Base-by-base conservation (phyloP, 208 protist genomes). In the Porcisia deanei region DNA sequence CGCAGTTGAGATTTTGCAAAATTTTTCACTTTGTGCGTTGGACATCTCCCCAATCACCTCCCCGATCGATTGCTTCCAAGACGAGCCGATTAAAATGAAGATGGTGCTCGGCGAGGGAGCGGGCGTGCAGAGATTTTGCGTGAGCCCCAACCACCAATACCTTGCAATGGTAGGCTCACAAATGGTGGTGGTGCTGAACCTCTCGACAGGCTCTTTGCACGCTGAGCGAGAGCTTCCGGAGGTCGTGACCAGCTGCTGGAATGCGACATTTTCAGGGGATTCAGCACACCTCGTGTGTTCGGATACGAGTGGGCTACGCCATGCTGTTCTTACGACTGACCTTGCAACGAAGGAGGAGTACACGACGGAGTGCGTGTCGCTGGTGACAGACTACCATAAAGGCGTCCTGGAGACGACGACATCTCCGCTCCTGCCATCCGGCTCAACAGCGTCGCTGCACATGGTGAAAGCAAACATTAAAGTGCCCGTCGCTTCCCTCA, bases 31-130 rank as follows among this genome's bases (percentile, higher is more conserved):
- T 49, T 69, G 75, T 55, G 71, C 85, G 3, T 54, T 73, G 3
- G 68, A 61, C 54, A 79, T 86, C 59, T 85, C 74, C 53, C 72
- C 79, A 20, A 86, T 91, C 69, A 64, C 72, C 5, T 94, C 88
- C 54, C 93, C 91, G 18, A 82, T 97, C 30, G 85, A 94, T 82
- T 90, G 85, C 61, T 83, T 85, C 68, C 88, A 93, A 66, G 72
- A 89, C 49, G 80, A 94, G 43, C 82, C 73, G 12, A 68, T 76
- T 30, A 82, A 76, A 66, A 77, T 94, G 61, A 77, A 82, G 63
- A 69, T 93, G 34, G 76, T 85, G 79, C 75, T 97, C 0, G 73
- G 84, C 43, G 91, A 97, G 72, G 88, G 86, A n/a, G 80, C 75
- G 12, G 83, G 74, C 37, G 85, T 93, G 75, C 78, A 86, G 73